Percentiles rank a stretch among this genome's conserved stretches.
phyloP scores from a whole-genome alignment of 2,329 filamentous ascomycete species.

The Teratosphaeria nubilosa region DNA sequence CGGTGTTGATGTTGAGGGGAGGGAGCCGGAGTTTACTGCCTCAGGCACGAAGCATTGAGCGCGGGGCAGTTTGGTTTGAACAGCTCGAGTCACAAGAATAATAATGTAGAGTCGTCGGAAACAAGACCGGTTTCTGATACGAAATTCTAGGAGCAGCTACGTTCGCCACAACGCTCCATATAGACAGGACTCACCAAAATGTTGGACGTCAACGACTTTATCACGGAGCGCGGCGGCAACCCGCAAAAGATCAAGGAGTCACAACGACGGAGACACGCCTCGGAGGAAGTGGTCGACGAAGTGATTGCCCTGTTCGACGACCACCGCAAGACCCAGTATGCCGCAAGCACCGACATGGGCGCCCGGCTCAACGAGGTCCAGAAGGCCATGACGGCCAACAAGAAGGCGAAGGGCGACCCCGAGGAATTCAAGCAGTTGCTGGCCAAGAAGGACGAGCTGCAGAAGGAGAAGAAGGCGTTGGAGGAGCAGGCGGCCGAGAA shows the following conservation, averaged over 20 bases:
- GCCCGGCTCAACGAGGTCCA: slow-evolving; percentile 79
- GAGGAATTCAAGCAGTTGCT: slow-evolving; percentile 70
- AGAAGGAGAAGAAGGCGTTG: slow-evolving; percentile 72
- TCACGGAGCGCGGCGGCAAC: slow-evolving; percentile 75
- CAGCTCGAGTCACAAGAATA: background rate
- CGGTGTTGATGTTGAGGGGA: background rate
- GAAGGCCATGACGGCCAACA: slow-evolving; percentile 83
- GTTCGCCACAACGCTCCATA: background rate
- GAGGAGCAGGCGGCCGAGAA: slow-evolving; percentile 67
- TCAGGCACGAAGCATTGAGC: background rate
- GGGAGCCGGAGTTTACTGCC: background rate
- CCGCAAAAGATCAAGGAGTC: slow-evolving; percentile 86
- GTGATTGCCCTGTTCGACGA: slow-evolving; percentile 81
- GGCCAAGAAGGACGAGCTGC: slow-evolving; percentile 63
- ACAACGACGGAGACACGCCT: slow-evolving; percentile 70
- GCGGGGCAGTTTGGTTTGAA: background rate
- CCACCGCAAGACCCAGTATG: slow-evolving; percentile 52
- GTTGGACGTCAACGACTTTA: slow-evolving; percentile 43
- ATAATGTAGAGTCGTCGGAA: background rate
- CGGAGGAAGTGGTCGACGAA: slow-evolving; percentile 79
- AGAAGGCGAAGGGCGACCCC: slow-evolving; percentile 89
- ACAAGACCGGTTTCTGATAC: background rate
- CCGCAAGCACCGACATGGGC: slow-evolving; percentile 64
- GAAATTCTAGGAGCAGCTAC: background rate
- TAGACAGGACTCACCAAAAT: slow-evolving; percentile 14